Conservation (phyloP, 2,329 filamentous ascomycete genomes). For the Salinomyces thailandicus region DNA sequence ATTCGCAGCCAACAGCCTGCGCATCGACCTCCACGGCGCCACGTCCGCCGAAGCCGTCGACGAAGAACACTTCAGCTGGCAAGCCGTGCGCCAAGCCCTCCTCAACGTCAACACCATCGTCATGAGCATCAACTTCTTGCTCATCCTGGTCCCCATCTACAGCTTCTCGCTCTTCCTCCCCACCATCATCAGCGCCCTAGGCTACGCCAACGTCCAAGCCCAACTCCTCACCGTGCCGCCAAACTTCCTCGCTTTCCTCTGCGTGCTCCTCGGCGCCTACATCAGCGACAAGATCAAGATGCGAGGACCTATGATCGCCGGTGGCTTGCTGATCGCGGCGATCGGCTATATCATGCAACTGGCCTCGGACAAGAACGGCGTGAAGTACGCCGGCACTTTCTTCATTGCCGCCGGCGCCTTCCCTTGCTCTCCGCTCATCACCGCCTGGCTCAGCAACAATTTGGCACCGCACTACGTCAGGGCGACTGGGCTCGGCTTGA, state of each 20-base stretch:
- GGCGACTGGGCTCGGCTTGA: conserved; percentile 33
- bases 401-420: conserved; percentile 27
- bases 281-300: conserved; percentile 23
- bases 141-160: conserved; percentile 29
- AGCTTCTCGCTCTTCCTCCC: conserved; percentile 39
- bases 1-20: conserved; percentile 21
- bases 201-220: conserved; percentile 31
- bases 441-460: conserved; percentile 35
- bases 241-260: conserved; percentile 25
- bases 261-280: conserved; percentile 17
- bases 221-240: conserved; percentile 32
- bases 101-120: conserved; percentile 27
- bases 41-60: conserved; percentile 18
- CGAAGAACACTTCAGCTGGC: conserved; percentile 25
- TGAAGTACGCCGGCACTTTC: conserved; percentile 33
- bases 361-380: conserved; percentile 19
- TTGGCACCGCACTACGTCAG: conserved; percentile 35
- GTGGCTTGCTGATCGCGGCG: conserved; percentile 21
- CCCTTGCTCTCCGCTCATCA: conserved; percentile 23
- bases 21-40: conserved; percentile 24
- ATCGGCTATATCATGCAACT: conserved; percentile 33
- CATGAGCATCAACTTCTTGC: conserved; percentile 26
- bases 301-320: conserved; percentile 25
- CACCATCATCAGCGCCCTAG: conserved; percentile 34
- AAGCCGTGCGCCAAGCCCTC: conserved; percentile 21